Evolutionary conservation across 768 basidiomycete species (phyloP), one percentile per base, ranked within the genome.

Genomic region (Phlegmacium glaucopus): DNA sequence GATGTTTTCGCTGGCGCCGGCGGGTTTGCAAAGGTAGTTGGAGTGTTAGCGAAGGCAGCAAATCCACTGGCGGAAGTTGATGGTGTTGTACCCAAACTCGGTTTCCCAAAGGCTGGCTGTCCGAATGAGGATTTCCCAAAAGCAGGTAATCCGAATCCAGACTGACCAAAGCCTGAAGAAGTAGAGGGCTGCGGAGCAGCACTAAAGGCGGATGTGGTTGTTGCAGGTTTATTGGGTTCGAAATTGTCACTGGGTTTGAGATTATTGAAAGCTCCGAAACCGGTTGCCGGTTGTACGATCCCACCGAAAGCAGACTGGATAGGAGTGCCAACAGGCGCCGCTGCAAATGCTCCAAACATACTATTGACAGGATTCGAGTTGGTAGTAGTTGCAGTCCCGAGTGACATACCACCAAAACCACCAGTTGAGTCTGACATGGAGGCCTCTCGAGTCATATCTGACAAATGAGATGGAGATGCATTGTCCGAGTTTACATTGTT

Each of bases 361-460:
- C 60, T 60, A 41, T 68, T 45, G 50, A 51, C 37, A 40, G 69
- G 53, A 39, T 66, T 64, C 6, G 66, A 51, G 26, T 60, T 50
- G 8, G 61, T 26, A 25, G 62, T 56, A 10, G 59, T 50, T 12
- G 51, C 44, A 17, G 60, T 57, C 9, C 63, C 65, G 10, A 66
- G 57, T 11, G 69, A 65, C 11, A 75, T 57, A 28, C 66, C 66
- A 42, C 70, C 68, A 48, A 78, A 72, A 1, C 61, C 61, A 22
- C 69, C 56, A 13, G 68, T 61, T 3, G 66, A 61, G 50, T 74
- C 74, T 1, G 71, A 66, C 76, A 77, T 77, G 2, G 76, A 75
- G 9, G 68, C 73, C 54, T 77, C 76, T 28, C 72, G 67, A 4
- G 71, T 68, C 51, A 76, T 71, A 27, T 62, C 55, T 6, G 67